These are phyloP conservation scores for Termitomyces sp. DNA, from an alignment of 768 basidiomycete genomes.

Conservation along the genomic window DNA sequence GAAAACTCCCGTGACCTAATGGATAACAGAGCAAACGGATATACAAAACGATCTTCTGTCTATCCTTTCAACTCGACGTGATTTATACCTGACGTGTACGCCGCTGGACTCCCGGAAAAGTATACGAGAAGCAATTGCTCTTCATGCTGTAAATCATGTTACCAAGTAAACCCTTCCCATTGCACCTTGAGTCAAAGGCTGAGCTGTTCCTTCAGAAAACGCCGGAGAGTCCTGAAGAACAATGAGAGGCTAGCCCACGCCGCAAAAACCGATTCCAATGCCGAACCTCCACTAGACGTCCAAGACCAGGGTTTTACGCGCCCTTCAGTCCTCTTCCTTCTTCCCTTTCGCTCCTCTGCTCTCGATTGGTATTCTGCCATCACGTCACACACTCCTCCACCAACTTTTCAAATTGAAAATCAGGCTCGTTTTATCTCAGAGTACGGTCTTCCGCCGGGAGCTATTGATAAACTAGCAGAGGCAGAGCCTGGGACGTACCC, in stretches of 20 bases:
- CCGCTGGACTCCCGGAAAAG: slow-evolving; percentile 57
- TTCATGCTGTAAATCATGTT: slow-evolving; percentile 87
- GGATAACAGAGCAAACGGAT: slow-evolving; percentile 36
- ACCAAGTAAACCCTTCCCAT: slow-evolving; percentile 54
- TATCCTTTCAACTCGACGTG: slow-evolving; percentile 58
- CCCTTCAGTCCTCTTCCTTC: slow-evolving; percentile 85
- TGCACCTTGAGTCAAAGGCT: neutral
- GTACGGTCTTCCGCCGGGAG: slow-evolving; percentile 75
- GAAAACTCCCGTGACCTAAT: neutral
- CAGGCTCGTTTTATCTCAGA: slow-evolving; percentile 75
- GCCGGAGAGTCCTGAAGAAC: slow-evolving; percentile 84
- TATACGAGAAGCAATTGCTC: slow-evolving; percentile 60
- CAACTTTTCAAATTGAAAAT: slow-evolving; percentile 83
- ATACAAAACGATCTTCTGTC: slow-evolving; percentile 69
- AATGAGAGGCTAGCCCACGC: slow-evolving; percentile 85
- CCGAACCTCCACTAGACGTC: slow-evolving; percentile 61
- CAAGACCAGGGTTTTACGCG: slow-evolving; percentile 99
- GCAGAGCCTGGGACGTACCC: slow-evolving; percentile 78
- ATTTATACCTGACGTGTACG: slow-evolving; percentile 68
- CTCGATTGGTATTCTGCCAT: slow-evolving; percentile 78
- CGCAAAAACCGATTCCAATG: slow-evolving; percentile 45
- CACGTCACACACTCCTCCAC: slow-evolving; percentile 65
- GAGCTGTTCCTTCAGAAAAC: slow-evolving; percentile 56
- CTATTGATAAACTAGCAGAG: slow-evolving; percentile 71
- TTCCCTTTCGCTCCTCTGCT: slow-evolving; percentile 90